These are phyloP conservation scores for Candida yuanshanica DNA, from an alignment of 805 yeast species.

Conservation along the genomic window DNA sequence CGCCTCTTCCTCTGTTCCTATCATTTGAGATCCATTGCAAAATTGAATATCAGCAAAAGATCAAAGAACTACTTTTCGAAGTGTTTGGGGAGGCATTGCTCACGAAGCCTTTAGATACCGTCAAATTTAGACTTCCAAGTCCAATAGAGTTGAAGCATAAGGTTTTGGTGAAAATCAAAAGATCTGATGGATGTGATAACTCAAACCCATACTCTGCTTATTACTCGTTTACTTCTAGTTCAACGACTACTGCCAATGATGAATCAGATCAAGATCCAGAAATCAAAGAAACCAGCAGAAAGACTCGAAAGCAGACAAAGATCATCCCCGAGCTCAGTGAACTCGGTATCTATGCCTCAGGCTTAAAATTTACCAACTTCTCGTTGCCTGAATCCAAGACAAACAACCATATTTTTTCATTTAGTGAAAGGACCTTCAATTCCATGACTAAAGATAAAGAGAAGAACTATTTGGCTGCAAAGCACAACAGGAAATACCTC, in stretches of 20 bases:
- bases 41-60: conserved; percentile 55
- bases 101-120: conserved; percentile 23
- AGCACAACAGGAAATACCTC: conserved; percentile 70
- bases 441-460: conserved; percentile 58
- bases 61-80: conserved; percentile 46
- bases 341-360: conserved; percentile 60
- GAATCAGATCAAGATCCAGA: conserved; percentile 22
- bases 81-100: conserved; percentile 53
- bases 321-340: conserved; percentile 42
- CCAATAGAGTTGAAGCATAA: conserved; percentile 68
- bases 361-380: conserved; percentile 73
- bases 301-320: conserved; percentile 14
- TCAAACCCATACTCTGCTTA: conserved; percentile 11
- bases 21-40: conserved; percentile 85
- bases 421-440: conserved; percentile 67
- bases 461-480: conserved; percentile 50
- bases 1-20: conserved; percentile 80
- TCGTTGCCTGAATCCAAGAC: conserved; percentile 83
- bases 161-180: conserved; percentile 75
- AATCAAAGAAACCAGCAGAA: conserved; percentile 9
- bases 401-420: conserved; percentile 76
- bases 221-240: conserved; percentile 20
- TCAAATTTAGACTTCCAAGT: conserved; percentile 48
- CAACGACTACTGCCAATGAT: conserved; percentile 18
- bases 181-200: conserved; percentile 27